Evolutionary conservation across 164 flowering plant genomes (phyloP).

Genomic region (Brasenia schreberi): DNA sequence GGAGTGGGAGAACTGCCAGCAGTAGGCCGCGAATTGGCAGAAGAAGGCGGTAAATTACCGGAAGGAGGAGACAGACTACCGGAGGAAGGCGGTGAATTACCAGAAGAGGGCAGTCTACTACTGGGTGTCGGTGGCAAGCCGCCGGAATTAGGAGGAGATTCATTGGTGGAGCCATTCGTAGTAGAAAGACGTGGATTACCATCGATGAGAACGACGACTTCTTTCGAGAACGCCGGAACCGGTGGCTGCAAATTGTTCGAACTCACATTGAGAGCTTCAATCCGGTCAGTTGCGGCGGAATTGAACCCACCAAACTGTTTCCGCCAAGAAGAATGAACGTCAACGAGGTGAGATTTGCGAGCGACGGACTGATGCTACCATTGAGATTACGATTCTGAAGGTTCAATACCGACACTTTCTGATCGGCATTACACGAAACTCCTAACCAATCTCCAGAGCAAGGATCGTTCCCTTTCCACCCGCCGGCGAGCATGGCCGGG

Average conservation of each 20-base stretch:
- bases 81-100: background rate
- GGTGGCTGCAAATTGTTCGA: slow-evolving; percentile 60
- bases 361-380: slow-evolving; percentile 63
- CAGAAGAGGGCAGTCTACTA: slow-evolving; percentile 9
- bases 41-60: background rate
- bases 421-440: background rate
- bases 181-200: slow-evolving; percentile 33
- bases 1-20: too few relatives aligned
- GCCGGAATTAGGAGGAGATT: slow-evolving; percentile 9
- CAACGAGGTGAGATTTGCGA: slow-evolving; percentile 44
- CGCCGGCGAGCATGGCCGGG: slow-evolving; percentile 33
- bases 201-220: slow-evolving; percentile 25
- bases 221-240: slow-evolving; percentile 34
- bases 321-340: slow-evolving; percentile 27
- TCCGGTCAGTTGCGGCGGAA: slow-evolving; percentile 33
- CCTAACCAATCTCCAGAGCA: slow-evolving; percentile 19
- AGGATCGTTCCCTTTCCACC: slow-evolving; percentile 74
- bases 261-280: slow-evolving; percentile 45
- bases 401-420: slow-evolving; percentile 36
- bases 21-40: background rate
- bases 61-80: slow-evolving; percentile 2
- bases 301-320: slow-evolving; percentile 34
- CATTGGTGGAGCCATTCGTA: slow-evolving; percentile 3
- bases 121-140: slow-evolving; percentile 12
- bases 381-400: slow-evolving; percentile 37